Evolutionary conservation across 352 stramenopile genomes (phyloP).

Genomic region (Phytophthora pseudosyringae): DNA sequence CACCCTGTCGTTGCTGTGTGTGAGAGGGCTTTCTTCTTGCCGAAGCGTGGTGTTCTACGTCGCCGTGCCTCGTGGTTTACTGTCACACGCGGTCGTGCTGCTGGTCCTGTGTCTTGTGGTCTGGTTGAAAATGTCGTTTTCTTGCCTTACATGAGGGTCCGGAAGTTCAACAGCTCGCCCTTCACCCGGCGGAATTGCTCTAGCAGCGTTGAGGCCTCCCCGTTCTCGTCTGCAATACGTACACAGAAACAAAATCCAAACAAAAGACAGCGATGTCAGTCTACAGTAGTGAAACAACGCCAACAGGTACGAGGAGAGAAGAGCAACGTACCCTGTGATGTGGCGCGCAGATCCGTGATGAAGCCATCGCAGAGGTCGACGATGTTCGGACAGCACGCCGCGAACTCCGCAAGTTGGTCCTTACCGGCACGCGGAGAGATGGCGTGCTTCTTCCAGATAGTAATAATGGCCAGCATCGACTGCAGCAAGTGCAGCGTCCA

Average conservation of each 20-base stretch:
- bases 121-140: slow-evolving; percentile 15
- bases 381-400: slow-evolving; percentile 76
- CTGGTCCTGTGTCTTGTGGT: slow-evolving; percentile 3
- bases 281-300: background rate
- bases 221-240: slow-evolving; percentile 55
- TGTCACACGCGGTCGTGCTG: slow-evolving; percentile 6
- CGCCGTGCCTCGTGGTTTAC: slow-evolving; percentile 16
- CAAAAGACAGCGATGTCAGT: slow-evolving; percentile 16
- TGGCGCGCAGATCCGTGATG: slow-evolving; percentile 81
- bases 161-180: slow-evolving; percentile 74
- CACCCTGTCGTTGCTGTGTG: background rate
- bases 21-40: too few relatives aligned
- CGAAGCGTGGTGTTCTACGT: background rate
- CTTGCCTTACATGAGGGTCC: slow-evolving; percentile 62
- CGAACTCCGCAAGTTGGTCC: slow-evolving; percentile 76
- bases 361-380: slow-evolving; percentile 82
- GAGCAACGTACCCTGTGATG: slow-evolving; percentile 65
- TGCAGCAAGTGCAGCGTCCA: slow-evolving; percentile 85
- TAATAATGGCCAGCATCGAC: slow-evolving; percentile 76
- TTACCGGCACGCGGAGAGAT: slow-evolving; percentile 72
- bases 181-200: slow-evolving; percentile 82
- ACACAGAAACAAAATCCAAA: slow-evolving; percentile 14
- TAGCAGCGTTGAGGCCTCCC: slow-evolving; percentile 63
- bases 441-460: slow-evolving; percentile 85
- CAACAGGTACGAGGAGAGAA: slow-evolving; percentile 10